Conservation (phyloP, 2,329 filamentous ascomycete genomes). For the Aspergillus versicolor region DNA sequence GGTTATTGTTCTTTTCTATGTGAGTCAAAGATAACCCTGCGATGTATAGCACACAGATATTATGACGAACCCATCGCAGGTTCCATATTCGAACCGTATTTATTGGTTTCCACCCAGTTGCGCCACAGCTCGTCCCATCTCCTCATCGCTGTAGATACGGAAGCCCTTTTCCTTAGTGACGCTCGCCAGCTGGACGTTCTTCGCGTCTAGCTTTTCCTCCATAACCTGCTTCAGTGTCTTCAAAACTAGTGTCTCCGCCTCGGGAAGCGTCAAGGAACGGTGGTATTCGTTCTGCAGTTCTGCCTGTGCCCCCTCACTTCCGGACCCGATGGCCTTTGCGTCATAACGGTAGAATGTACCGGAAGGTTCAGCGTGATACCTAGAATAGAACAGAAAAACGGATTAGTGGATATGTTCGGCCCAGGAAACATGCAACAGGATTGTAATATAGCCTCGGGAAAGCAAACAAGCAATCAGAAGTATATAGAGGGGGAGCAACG, state of each 20-base stretch:
- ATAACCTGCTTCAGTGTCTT: slow-evolving; percentile 99
- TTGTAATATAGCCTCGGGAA: background rate
- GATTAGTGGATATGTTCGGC: no score
- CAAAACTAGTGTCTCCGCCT: slow-evolving; percentile 91
- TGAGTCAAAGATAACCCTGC: slow-evolving; percentile 20
- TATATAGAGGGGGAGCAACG: slow-evolving; percentile 28
- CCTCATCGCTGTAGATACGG: slow-evolving; percentile 96
- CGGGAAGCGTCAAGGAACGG: slow-evolving; percentile 88
- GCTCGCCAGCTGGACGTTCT: slow-evolving; percentile 97
- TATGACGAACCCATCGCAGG: slow-evolving; percentile 12
- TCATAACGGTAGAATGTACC: slow-evolving; percentile 99
- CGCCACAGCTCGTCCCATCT: slow-evolving; percentile 92
- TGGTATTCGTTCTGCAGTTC: slow-evolving; percentile 99
- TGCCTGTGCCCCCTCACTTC: slow-evolving; percentile 94
- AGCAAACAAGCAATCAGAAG: background rate
- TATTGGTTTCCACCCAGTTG: slow-evolving; percentile 54
- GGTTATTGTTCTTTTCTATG: slow-evolving; percentile 32
- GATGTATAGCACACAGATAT: slow-evolving; percentile 16
- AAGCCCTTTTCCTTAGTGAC: slow-evolving; percentile 98
- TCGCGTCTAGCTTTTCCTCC: slow-evolving; percentile 98
- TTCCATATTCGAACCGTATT: slow-evolving; percentile 16
- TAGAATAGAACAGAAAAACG: slow-evolving; percentile 27
- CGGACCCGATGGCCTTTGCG: slow-evolving; percentile 96
- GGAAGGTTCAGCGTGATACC: slow-evolving; percentile 95
- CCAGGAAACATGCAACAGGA: background rate